phyloP scores from a whole-genome alignment of 805 yeast genomes.

The Monosporozyma aquatica region DNA sequence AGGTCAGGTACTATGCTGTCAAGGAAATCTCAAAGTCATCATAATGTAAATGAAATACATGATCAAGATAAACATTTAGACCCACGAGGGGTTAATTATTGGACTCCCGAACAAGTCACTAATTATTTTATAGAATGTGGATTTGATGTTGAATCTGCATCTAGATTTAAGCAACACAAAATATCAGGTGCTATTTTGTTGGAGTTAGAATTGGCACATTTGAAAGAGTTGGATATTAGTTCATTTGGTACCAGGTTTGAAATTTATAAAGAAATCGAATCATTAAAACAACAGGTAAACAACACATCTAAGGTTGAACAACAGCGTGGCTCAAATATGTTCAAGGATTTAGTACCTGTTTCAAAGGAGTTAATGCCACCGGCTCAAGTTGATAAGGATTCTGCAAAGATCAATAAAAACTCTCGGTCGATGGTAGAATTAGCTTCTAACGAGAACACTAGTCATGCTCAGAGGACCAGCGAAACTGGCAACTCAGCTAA shows the following conservation, averaged over 20 bases:
- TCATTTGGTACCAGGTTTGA: conserved; percentile 95
- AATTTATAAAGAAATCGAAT: conserved; percentile 79
- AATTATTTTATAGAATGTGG: conserved; percentile 65
- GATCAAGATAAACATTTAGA: not conserved
- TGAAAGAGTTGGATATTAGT: conserved; percentile 84
- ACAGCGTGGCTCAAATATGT: conserved; percentile 4
- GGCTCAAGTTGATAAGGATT: conserved; percentile 24
- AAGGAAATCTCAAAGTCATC: not conserved
- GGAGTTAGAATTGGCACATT: conserved; percentile 73
- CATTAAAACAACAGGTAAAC: conserved; percentile 30
- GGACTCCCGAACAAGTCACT: conserved; percentile 86
- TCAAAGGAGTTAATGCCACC: conserved; percentile 34
- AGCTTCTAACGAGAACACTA: conserved; percentile 3
- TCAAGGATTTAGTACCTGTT: not conserved
- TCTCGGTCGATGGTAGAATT: conserved; percentile 20
- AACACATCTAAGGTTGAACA: conserved; percentile 3
- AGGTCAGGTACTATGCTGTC: conserved; percentile 2
- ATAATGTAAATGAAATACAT: not conserved
- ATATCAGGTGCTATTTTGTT: conserved; percentile 80
- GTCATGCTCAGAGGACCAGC: not conserved
- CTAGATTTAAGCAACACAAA: conserved; percentile 76
- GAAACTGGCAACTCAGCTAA: conserved; percentile 2
- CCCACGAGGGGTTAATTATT: conserved; percentile 37
- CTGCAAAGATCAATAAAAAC: conserved; percentile 12
- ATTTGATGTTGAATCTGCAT: conserved; percentile 65